phyloP scores from a whole-genome alignment of 2,329 filamentous ascomycete species.

The Alternaria triticimaculans region DNA sequence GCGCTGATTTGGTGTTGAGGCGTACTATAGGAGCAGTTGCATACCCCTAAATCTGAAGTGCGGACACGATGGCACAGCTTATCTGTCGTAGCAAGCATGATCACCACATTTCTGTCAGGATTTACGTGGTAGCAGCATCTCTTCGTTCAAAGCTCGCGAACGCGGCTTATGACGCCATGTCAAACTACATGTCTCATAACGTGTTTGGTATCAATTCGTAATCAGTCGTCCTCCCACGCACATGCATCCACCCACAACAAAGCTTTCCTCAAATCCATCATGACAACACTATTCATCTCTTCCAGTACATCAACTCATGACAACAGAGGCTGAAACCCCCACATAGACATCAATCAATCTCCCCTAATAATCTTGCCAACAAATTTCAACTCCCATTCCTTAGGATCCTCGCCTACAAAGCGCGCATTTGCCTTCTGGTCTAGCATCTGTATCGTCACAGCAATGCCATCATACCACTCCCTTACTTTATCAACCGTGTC shows the following conservation, averaged over 20 bases:
- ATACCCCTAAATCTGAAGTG: not conserved
- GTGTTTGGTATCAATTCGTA: not conserved
- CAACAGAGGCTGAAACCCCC: not conserved
- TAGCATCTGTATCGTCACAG: conserved; percentile 33
- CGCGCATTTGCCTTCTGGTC: conserved; percentile 37
- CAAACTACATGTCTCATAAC: not conserved
- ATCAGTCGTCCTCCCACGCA: not conserved
- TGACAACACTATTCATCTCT: not conserved
- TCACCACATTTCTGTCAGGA: not conserved
- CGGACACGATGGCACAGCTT: not conserved
- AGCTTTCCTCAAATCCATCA: not conserved
- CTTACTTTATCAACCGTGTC: conserved; percentile 39
- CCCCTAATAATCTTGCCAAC: conserved; percentile 45
- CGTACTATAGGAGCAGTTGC: not conserved
- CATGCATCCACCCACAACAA: not conserved
- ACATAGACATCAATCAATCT: conserved; percentile 16
- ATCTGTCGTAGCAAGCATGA: not conserved
- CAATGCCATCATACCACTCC: conserved; percentile 48
- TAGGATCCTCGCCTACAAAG: conserved; percentile 39
- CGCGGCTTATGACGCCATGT: not conserved
- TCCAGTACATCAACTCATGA: not conserved
- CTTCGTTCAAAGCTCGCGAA: not conserved
- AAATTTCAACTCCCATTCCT: conserved; percentile 49
- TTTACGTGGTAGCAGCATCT: not conserved
- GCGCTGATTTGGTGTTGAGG: conserved; percentile 2